Base-by-base conservation (phyloP, 176 grass and related monocot species). In the Metroxylon sagu region DNA sequence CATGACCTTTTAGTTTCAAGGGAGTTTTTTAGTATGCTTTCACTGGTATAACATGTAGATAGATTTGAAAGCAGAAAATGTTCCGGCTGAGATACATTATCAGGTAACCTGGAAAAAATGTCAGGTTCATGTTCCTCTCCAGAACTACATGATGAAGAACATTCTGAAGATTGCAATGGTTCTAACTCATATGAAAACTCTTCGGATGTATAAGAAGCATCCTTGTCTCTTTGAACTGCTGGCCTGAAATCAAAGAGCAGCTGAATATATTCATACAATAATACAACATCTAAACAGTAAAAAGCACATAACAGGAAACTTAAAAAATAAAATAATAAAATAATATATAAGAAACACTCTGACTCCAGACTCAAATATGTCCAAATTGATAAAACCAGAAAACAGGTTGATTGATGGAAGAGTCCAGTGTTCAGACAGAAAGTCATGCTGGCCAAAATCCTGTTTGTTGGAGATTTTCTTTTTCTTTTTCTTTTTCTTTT, bases 91-190 rank as follows among this genome's bases (percentile, higher is more conserved):
- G 75, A 19, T 66, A 70, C 62, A 73, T 66, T 60, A 59, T 49
- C 59, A 69, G 54, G 59, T 60, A 56, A 53, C 14, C 5, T 26
- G 50, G 52, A 60, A 62, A 61, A 48, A 70, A 59, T 59, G 49
- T 77, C 73, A 72, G 64, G 16, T 59, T 82, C 75, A 64, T 50
- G 67, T 77, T 88, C 87, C 5, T 88, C 87, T 71, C 72, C 53
- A 69, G 87, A 97, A 73, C 79, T 72, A 85, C 65, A 79, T 56
- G 74, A 81, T 56, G 75, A 95, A 63, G 89, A 95, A 60, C 68
- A 80, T 29, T 79, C 88, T 27, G 81, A 91, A 65, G 69, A 79
- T 74, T 85, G 67, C 43, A 75, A 68, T 27, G 57, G 58, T 75
- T 97, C 76, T 19, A 65, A 65, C 59, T 68, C 77, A 67, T 77